Conservation (phyloP, 192 early-diverging fungal species). For the Backusella circina region DNA sequence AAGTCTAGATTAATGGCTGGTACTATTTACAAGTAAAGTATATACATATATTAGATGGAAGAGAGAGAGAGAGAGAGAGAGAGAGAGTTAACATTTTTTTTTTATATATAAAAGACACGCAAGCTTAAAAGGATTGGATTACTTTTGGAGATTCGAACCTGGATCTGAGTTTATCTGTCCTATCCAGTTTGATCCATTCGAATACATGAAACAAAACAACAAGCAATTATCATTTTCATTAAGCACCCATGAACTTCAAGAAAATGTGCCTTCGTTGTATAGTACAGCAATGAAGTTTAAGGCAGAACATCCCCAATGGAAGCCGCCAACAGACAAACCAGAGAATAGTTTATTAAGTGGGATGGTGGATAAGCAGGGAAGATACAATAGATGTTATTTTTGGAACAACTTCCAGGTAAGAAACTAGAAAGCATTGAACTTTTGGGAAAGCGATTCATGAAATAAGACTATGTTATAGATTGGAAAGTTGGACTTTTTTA, state of each 20-base stretch:
- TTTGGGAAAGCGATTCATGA: conserved; percentile 31
- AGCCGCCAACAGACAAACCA: conserved; percentile 30
- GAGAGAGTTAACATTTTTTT: conserved; percentile 45
- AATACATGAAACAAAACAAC: conserved; percentile 48
- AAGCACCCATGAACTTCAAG: conserved; percentile 40
- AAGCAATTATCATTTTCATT: conserved; percentile 50
- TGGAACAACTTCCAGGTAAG: conserved; percentile 72
- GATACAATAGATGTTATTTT: conserved; percentile 68
- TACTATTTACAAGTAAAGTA: conserved; percentile 32
- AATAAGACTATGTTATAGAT: conserved; percentile 17
- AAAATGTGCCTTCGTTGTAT: conserved; percentile 46
- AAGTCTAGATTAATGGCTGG: conserved; percentile 44
- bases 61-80: conserved; percentile 43
- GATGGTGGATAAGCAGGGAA: conserved; percentile 20
- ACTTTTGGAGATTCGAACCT: conserved; percentile 57
- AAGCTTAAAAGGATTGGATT: conserved; percentile 44
- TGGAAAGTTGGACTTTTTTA: conserved; percentile 52
- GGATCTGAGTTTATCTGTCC: conserved; percentile 47
- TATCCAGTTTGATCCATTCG: conserved; percentile 53
- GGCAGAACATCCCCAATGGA: conserved; percentile 3
- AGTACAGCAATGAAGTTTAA: conserved; percentile 37
- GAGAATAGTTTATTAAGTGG: conserved; percentile 13
- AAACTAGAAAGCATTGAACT: not conserved
- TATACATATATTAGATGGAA: conserved; percentile 41
- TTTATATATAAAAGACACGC: conserved; percentile 59